phyloP scores from a whole-genome alignment of 768 basidiomycete species.

The Gelatoporia subvermispora region DNA sequence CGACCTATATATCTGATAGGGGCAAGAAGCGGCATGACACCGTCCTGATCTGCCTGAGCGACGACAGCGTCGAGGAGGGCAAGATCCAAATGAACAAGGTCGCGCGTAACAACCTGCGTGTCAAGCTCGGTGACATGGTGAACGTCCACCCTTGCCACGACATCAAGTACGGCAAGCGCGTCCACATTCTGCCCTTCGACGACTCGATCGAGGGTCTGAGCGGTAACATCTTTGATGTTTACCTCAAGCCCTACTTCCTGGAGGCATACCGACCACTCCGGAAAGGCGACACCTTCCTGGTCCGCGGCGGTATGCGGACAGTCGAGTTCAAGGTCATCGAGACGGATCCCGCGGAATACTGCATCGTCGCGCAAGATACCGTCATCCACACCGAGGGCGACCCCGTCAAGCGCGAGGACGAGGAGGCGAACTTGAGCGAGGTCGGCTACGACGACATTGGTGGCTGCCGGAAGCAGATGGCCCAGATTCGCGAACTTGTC shows the following conservation, averaged over 20 bases:
- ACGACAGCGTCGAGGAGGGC: constrained; percentile 96
- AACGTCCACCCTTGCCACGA: constrained; percentile 94
- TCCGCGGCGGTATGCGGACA: constrained; percentile 96
- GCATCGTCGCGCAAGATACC: constrained; percentile 98
- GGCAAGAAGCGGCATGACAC: constrained; percentile 98
- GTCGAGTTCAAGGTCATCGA: constrained; percentile 99
- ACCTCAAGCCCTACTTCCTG: constrained; percentile 98
- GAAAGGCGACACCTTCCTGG: constrained; percentile 98
- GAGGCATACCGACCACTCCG: constrained; percentile 92
- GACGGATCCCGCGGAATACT: constrained; percentile 96
- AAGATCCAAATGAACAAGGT: constrained; percentile 99
- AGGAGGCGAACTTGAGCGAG: constrained; percentile 92
- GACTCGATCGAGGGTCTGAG: constrained; percentile 97
- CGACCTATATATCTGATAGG: constrained; percentile 32
- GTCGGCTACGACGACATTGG: constrained; percentile 99
- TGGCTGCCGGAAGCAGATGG: constrained; percentile 99
- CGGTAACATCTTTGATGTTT: constrained; percentile 98
- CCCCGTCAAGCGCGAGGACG: constrained; percentile 97
- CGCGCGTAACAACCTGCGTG: constrained; percentile 96
- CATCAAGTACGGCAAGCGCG: constrained; percentile 98
- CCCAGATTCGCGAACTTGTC: constrained; percentile 98
- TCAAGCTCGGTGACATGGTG: constrained; percentile 95
- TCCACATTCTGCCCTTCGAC: constrained; percentile 96
- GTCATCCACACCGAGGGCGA: constrained; percentile 99
- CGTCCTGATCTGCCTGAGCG: constrained; percentile 92